A percentile compares a stretch with the other conserved stretches of the same genome.
Conservation (phyloP, 441 rosid species). For the Adansonia rubrostipa region DNA sequence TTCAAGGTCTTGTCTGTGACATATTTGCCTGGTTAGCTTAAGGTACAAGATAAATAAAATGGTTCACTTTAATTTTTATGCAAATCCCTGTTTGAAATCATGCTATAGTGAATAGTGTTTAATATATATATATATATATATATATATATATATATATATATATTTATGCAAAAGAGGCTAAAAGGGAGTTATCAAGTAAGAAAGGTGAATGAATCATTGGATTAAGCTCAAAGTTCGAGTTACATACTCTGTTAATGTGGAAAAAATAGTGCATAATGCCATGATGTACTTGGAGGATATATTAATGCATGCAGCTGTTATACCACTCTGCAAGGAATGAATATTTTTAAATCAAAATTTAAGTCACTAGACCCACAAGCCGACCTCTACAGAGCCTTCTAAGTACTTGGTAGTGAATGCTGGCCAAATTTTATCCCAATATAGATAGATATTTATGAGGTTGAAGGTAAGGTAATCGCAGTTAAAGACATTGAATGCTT, state of each 20-base stretch:
- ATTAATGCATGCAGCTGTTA: background rate
- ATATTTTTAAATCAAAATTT: background rate
- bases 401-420: background rate
- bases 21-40: conserved; percentile 5
- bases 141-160: no score
- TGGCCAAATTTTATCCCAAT: background rate
- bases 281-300: no score
- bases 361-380: background rate
- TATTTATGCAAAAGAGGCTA: no score
- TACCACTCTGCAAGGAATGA: background rate
- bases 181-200: no score
- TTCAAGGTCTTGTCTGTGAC: background rate
- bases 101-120: background rate
- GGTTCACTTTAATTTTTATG: background rate
- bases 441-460: background rate
- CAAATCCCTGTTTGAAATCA: background rate
- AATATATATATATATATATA: no score
- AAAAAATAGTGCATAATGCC: no score
- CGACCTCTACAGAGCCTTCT: background rate
- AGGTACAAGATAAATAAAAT: background rate
- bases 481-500: background rate
- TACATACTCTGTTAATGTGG: no score
- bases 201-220: no score
- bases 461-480: background rate
- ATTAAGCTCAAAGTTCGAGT: no score